Conservation (phyloP, 208 protist genomes). For the Endotrypanum monterogeii region DNA sequence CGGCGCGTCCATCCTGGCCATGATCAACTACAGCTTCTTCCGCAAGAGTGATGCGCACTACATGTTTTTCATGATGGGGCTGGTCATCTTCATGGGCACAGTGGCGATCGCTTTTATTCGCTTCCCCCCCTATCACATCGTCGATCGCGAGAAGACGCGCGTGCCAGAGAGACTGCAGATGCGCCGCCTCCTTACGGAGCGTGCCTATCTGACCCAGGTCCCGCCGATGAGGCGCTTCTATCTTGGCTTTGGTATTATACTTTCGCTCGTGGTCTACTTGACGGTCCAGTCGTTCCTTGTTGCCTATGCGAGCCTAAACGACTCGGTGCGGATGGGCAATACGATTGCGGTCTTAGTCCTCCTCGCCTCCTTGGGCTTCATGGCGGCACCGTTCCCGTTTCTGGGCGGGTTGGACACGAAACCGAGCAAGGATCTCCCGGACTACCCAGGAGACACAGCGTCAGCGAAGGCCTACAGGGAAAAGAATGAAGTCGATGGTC, state of each 20-base stretch:
- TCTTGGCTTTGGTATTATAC: constrained; percentile 44
- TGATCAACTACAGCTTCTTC: constrained; percentile 58
- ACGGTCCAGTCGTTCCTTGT: constrained; percentile 52
- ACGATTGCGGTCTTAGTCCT: constrained; percentile 48
- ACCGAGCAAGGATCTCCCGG: constrained; percentile 34
- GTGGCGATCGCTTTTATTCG: constrained; percentile 39
- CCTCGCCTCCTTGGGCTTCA: constrained; percentile 28
- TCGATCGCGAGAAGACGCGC: constrained; percentile 32
- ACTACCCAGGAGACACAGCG: constrained; percentile 1
- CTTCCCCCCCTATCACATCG: constrained; percentile 56
- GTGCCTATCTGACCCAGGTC: constrained; percentile 60
- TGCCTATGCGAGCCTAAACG: constrained; percentile 39
- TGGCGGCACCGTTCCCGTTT: constrained; percentile 40
- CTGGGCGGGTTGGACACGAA: constrained; percentile 55
- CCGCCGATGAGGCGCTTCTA: constrained; percentile 49
- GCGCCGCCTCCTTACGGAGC: constrained; percentile 53
- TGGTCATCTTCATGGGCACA: constrained; percentile 33
- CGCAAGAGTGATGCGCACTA: constrained; percentile 42
- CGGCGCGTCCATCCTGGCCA: constrained; percentile 42
- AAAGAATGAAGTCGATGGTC: no score
- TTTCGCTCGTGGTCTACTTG: constrained; percentile 44
- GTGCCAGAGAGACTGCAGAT: constrained; percentile 28
- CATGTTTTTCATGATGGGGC: constrained; percentile 55
- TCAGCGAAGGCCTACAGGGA: no score
- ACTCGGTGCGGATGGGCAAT: constrained; percentile 30